A percentile compares a stretch with the other conserved stretches of the same genome.
phyloP scores from a whole-genome alignment of 495 filamentous ascomycete species.

The Beverwykella pulmonaria region DNA sequence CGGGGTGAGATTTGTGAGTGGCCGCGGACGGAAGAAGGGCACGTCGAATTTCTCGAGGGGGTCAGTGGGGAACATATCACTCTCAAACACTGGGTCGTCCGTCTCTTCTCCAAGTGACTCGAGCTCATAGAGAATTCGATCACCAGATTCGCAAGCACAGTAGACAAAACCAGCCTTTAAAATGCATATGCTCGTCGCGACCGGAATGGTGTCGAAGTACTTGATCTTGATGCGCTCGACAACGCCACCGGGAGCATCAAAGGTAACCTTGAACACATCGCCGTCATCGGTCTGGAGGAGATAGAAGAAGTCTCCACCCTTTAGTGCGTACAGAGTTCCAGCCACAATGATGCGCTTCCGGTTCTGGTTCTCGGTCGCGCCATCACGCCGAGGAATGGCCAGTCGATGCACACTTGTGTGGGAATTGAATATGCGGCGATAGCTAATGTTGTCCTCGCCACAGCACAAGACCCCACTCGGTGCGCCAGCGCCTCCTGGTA shows the following conservation, averaged over 20 bases:
- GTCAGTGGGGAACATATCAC: conserved; percentile 79
- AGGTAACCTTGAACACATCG: conserved; percentile 93
- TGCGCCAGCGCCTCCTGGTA: conserved; percentile 89
- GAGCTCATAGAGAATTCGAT: conserved; percentile 95
- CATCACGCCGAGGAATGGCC: conserved; percentile 81
- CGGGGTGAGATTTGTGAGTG: conserved; percentile 77
- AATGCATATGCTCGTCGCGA: conserved; percentile 83
- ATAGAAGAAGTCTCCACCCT: conserved; percentile 92
- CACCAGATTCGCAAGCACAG: conserved; percentile 87
- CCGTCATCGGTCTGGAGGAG: conserved; percentile 94
- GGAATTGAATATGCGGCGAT: conserved; percentile 89
- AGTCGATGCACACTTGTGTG: conserved; percentile 67
- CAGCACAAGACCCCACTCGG: conserved; percentile 95
- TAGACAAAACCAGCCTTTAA: conserved; percentile 96
- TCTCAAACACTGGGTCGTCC: conserved; percentile 65
- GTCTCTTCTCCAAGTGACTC: conserved; percentile 97
- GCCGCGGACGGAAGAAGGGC: conserved; percentile 80
- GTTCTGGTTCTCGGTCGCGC: conserved; percentile 87
- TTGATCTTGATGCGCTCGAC: conserved; percentile 87
- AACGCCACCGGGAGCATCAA: conserved; percentile 77
- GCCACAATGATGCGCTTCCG: conserved; percentile 82
- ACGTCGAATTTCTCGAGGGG: conserved; percentile 67
- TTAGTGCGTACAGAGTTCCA: conserved; percentile 95
- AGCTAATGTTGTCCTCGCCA: conserved; percentile 90
- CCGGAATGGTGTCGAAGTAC: conserved; percentile 94